Evolutionary conservation across 1,284 basidiomycete genomes (phyloP).

Genomic region (Pseudozyma pruni): DNA sequence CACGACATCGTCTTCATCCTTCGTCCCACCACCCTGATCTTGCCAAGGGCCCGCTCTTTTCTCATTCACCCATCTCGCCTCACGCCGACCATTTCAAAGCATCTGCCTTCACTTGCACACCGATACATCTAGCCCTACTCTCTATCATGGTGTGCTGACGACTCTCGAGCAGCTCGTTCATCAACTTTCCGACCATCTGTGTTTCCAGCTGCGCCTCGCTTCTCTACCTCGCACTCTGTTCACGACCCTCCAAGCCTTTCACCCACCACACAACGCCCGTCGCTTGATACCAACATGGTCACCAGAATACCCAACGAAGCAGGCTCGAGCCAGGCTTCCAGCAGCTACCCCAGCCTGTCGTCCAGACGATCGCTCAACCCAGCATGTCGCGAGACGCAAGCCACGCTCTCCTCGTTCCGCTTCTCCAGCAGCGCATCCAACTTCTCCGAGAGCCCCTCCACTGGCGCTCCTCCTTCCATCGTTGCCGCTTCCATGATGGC

Average conservation of each 20-base stretch:
- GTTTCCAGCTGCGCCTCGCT: not conserved
- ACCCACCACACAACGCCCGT: no score
- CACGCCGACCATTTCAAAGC: no score
- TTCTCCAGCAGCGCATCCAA: slow-evolving; percentile 17
- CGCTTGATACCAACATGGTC: slow-evolving; percentile 10
- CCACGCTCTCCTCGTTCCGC: slow-evolving; percentile 33
- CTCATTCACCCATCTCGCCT: no score
- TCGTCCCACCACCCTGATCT: no score
- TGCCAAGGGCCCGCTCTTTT: no score
- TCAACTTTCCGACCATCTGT: not conserved
- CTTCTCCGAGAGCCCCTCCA: slow-evolving; percentile 10
- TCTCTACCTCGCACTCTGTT: not conserved
- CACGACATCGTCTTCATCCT: no score
- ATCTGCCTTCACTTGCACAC: no score
- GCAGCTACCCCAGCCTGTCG: slow-evolving; percentile 17
- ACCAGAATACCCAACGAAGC: slow-evolving; percentile 25
- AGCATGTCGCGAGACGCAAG: slow-evolving; percentile 26
- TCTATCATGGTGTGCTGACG: no score
- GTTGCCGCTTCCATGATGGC: not conserved
- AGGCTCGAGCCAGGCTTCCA: slow-evolving; percentile 10
- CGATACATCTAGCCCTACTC: no score
- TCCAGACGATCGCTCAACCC: slow-evolving; percentile 26
- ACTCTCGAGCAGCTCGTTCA: no score
- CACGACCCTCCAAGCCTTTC: no score
- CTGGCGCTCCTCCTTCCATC: not conserved